phyloP scores from a whole-genome alignment of 306 rosid species.

The Prunus padus region DNA sequence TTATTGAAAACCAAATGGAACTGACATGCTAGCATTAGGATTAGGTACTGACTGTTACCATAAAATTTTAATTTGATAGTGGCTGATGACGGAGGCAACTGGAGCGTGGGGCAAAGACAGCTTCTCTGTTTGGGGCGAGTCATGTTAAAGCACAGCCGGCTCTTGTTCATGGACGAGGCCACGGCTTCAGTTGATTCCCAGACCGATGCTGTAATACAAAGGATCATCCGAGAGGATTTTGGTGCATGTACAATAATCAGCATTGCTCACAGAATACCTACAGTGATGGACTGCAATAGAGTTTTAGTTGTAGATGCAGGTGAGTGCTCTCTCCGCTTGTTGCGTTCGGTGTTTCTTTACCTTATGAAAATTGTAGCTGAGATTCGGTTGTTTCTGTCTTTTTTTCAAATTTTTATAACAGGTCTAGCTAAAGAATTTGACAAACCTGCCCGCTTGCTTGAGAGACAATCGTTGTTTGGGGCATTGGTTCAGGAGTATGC shows the following conservation, averaged over 20 bases:
- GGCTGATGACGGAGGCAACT: conserved; percentile 82
- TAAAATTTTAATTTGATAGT: conserved; percentile 33
- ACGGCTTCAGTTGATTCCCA: conserved; percentile 97
- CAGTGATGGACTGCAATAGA: no score
- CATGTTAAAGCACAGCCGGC: no score
- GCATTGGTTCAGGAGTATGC: conserved; percentile 94
- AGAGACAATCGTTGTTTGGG: conserved; percentile 69
- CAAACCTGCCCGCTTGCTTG: conserved; percentile 67
- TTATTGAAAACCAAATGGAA: not conserved
- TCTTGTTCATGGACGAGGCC: conserved; percentile 97
- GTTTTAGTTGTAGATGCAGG: no score
- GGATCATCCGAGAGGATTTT: conserved; percentile 84
- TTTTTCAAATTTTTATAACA: no score
- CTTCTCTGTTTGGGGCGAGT: conserved; percentile 88
- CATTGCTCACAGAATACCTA: no score
- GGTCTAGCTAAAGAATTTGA: conserved; percentile 83
- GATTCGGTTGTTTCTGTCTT: not conserved
- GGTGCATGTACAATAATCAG: conserved; percentile 82
- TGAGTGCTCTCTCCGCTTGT: no score
- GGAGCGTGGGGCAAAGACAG: conserved; percentile 99
- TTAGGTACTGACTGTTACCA: not conserved
- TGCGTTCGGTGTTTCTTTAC: not conserved
- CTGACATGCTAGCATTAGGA: not conserved
- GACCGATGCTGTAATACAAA: conserved; percentile 84
- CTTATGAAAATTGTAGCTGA: not conserved